Conservation (phyloP, 2,329 filamentous ascomycete genomes). For the Lachnellula willkommii region DNA sequence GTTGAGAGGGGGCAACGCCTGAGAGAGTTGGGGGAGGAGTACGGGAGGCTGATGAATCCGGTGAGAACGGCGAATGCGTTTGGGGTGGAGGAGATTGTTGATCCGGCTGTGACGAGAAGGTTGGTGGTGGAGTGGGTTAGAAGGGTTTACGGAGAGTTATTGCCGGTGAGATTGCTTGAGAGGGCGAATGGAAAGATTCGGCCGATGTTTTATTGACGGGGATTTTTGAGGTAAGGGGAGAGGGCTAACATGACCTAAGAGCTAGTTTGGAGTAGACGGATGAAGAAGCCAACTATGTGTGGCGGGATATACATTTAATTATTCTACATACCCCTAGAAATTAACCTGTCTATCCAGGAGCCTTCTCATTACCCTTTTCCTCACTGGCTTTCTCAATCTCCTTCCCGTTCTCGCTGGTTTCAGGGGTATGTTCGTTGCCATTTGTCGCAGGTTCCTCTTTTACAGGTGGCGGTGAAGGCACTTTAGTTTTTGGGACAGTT, state of each 20-base stretch:
- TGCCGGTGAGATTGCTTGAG: constrained; percentile 28
- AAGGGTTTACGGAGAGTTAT: constrained; percentile 41
- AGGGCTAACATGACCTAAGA: no score
- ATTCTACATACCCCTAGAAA: neutral
- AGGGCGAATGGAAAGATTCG: constrained; percentile 38
- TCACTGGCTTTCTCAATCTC: neutral
- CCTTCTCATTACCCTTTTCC: neutral
- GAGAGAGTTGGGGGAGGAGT: constrained; percentile 53
- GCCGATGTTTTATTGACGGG: constrained; percentile 35
- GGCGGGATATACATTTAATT: neutral
- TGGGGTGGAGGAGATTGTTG: constrained; percentile 59
- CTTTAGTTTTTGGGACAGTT: constrained; percentile 10
- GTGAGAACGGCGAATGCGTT: constrained; percentile 60
- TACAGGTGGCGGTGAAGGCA: neutral
- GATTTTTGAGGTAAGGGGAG: no score
- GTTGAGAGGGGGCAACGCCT: constrained; percentile 43
- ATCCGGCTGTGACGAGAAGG: constrained; percentile 53
- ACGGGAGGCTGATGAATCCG: constrained; percentile 57
- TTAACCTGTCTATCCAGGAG: neutral
- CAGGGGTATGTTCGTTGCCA: neutral
- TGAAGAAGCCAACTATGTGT: neutral
- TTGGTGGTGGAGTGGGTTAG: constrained; percentile 50
- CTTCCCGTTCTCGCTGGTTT: neutral
- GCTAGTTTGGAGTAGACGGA: neutral
- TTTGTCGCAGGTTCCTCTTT: neutral